Base-by-base conservation (phyloP, 352 stramenopile genomes). In the Lagenidium giganteum region DNA sequence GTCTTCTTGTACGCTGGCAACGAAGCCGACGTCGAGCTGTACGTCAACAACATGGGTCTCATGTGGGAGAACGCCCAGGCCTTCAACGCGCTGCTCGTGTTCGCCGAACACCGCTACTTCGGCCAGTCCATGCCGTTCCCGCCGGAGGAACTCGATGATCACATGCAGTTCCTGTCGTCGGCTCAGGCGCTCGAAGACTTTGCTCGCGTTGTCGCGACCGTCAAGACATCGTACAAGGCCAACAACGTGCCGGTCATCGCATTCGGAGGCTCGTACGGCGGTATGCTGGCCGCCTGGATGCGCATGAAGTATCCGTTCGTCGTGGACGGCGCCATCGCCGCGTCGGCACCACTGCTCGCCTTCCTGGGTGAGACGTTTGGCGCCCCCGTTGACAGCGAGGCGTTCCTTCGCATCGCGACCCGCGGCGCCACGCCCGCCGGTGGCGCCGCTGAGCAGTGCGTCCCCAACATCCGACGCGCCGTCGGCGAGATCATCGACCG, bases 171-270 rank as follows among this genome's bases (percentile, higher is more conserved):
- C 38, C 59, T 94, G 9, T 85, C 76, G 5, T 83, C 78, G 0
- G 72, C 92, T n/a, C 93, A 98, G 60, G 59, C 71, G 16, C 52
- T 96, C 2, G 80, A 72, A 0, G 85, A 96, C 54, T 89, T 77
- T 48, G 66, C 72, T 0, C 57, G 69, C 45, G 45, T 92, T 7
- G 51, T 92, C 7, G 39, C 70, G n/a, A 18, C 46, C n/a, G 32
- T 90, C 16, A 79, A 84, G 45, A 8, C 27, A 8, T 44, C 77
- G 13, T 28, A 66, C 29, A 24, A 63, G 5, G 57, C 40, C 25
- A 16, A 46, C 3, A 57, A 83, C 37, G 58, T 83, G 33, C 66
- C 67, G 0, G 70, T 86, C 6, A 72, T 88, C 42, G 76, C 63
- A 41, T 88, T 88, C 38, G 77, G 80, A 11, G 80, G 77, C 8